phyloP scores from a whole-genome alignment of 805 yeast species.

The Metschnikowia baotianmanensis region DNA sequence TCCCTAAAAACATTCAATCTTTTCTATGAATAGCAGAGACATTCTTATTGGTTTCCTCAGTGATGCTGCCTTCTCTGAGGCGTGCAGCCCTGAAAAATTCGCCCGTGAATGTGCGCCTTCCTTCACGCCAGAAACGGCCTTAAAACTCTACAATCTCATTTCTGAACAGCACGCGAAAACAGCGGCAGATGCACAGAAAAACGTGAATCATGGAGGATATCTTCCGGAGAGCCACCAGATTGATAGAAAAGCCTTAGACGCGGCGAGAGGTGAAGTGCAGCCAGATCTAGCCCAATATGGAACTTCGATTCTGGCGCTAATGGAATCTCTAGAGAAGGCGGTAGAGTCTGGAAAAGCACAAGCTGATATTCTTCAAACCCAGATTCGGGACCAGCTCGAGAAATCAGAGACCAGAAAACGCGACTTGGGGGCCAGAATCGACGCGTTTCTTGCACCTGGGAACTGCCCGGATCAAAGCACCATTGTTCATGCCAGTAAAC shows the following conservation, averaged over 20 bases:
- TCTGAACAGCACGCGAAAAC: slow-evolving; percentile 5
- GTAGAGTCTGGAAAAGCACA: slow-evolving; percentile 2
- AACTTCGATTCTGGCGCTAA: slow-evolving; percentile 3
- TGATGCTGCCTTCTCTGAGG: slow-evolving; percentile 5
- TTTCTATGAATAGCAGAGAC: slow-evolving; percentile 9
- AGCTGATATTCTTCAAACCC: slow-evolving; percentile 1
- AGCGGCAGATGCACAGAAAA: not conserved
- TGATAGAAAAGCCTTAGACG: not conserved
- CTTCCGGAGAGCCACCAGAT: not conserved
- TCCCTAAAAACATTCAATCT: not conserved
- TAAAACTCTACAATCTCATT: slow-evolving; percentile 3
- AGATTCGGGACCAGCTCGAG: slow-evolving; percentile 4
- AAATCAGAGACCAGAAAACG: not conserved
- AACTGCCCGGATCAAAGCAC: not conserved
- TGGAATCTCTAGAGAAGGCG: slow-evolving; percentile 3
- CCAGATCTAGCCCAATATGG: not conserved
- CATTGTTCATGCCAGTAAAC: not conserved
- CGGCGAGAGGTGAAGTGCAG: not conserved
- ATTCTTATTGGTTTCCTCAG: slow-evolving; percentile 10
- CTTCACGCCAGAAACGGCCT: slow-evolving; percentile 2
- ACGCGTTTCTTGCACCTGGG: not conserved
- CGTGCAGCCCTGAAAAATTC: slow-evolving; percentile 5
- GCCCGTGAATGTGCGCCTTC: slow-evolving; percentile 4
- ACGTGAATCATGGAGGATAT: slow-evolving; percentile 1
- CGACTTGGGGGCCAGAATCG: not conserved